Conservation (phyloP, 805 yeast species). For the Candida ipomoeae region DNA sequence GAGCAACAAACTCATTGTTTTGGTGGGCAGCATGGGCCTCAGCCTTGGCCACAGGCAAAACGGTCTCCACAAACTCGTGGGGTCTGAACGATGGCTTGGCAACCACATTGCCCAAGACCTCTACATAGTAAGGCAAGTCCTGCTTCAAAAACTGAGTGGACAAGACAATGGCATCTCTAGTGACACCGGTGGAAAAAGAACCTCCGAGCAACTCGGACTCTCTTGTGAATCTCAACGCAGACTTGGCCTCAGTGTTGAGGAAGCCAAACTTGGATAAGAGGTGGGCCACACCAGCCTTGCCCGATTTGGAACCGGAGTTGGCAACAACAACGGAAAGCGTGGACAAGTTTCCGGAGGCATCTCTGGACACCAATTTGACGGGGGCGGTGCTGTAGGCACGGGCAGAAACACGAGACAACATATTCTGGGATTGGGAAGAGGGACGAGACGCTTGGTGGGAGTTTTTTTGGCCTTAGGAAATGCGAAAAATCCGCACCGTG, state of each 20-base stretch:
- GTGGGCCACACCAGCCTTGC: conserved; percentile 80
- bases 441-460: background rate
- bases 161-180: conserved; percentile 81
- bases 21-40: conserved; percentile 53
- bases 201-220: conserved; percentile 95
- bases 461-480: conserved; percentile 3
- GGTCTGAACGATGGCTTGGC: conserved; percentile 70
- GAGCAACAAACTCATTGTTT: conserved; percentile 55
- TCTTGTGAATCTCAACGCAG: conserved; percentile 89
- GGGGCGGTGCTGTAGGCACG: conserved; percentile 44
- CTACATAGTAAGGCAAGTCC: conserved; percentile 88
- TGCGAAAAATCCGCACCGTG: conserved; percentile 19
- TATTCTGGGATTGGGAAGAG: conserved; percentile 11
- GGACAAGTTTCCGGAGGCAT: conserved; percentile 64
- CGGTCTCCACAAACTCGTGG: conserved; percentile 80
- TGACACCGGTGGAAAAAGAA: conserved; percentile 58
- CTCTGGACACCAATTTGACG: conserved; percentile 49
- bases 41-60: conserved; percentile 68
- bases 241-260: conserved; percentile 74
- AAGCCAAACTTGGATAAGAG: conserved; percentile 78
- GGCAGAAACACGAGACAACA: conserved; percentile 41
- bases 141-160: conserved; percentile 79
- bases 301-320: conserved; percentile 78
- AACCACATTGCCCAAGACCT: conserved; percentile 72
- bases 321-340: conserved; percentile 71